A percentile compares a stretch with the other conserved stretches of the same genome.
phyloP scores from a whole-genome alignment of 306 rosid species.

The cucumber (Cucumis sativus) region Cucumber_9930_V3 NC_026657.2:39484501-39485000 shows the following conservation, averaged over 20 bases:
- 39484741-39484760: constrained; percentile 17
- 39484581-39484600: not conserved
- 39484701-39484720: constrained; percentile 26
- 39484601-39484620: not conserved
- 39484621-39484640: not conserved
- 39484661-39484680: not conserved
- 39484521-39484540: constrained; percentile 44
- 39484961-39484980: not conserved
- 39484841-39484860: constrained; percentile 48
- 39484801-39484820: constrained; percentile 45
- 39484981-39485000: constrained; percentile 10
- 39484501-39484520: constrained; percentile 55
- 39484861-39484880: constrained; percentile 38
- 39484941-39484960: constrained; percentile 1
- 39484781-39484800: constrained; percentile 29
- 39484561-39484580: constrained; percentile 7
- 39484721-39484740: constrained; percentile 15
- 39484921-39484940: constrained; percentile 8
- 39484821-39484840: constrained; percentile 37
- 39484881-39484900: constrained; percentile 45
- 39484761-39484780: constrained; percentile 29
- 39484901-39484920: constrained; percentile 50
- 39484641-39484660: not conserved
- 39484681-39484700: not conserved
- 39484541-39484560: not conserved